Base-by-base conservation (phyloP, 345 rosid species). In the Murraya paniculata region DNA sequence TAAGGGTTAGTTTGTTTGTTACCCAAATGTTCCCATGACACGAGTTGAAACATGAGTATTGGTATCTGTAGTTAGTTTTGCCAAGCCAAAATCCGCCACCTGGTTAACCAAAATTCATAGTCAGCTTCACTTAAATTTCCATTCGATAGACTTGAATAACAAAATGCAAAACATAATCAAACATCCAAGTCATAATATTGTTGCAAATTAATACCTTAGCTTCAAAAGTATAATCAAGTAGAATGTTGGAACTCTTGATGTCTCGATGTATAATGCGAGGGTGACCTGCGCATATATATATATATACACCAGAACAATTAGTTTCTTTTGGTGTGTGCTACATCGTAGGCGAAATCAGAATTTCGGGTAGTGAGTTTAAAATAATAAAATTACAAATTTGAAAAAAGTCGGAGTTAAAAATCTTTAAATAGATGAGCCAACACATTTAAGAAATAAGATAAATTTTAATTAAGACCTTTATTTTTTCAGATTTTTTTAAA, bases 11-110 rank as follows among this genome's bases (percentile, higher is more conserved):
- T 72, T 68, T 59, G 81, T 76, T 71, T 68, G 81, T 76, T 80
- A 93, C 95, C 99, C 97, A 31, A 95, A 95, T 55, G 98, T 95
- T 76, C 99, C 99, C 99, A 95, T 95, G 67, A 95, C 90, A 28
- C 99, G 93, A 41, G 98, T 95, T 4, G 99, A 95, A 22, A 93
- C 94, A 61, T 95, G 98, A 65, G 99, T 90, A 45, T 86, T 25
- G 80, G 80, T 85, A 80, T 93, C 97, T 13, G 92, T 82, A 69
- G 88, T 65, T 38, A 93, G 86, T 85, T 90, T 95, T n/a, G 99
- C 99, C 82, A 95, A 81, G 48, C 99, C 97, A 70, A 95, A 95
- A 87, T 93, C 99, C 21, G 98, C 89, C 83, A 93, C 97, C 98
- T 93, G 85, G 56, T 55, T 64, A 64, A 28, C 53, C 58, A 27